Evolutionary conservation across 2,329 filamentous ascomycete genomes (phyloP).

Genomic region (Xylaria sp.): DNA sequence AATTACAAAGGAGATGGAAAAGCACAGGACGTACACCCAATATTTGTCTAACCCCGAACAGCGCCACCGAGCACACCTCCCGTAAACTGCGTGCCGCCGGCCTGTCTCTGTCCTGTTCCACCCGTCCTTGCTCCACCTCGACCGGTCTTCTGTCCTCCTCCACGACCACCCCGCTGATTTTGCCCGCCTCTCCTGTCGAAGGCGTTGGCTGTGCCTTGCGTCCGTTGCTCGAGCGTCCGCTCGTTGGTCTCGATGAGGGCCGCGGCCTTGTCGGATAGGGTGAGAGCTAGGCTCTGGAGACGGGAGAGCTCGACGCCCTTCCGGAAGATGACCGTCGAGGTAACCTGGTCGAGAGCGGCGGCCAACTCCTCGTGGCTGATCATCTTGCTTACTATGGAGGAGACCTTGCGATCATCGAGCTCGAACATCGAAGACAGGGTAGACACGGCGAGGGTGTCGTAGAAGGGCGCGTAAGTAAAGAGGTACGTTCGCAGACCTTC

Average conservation of each 20-base stretch:
- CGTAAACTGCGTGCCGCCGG: slow-evolving; percentile 82
- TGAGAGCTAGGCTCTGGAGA: slow-evolving; percentile 93
- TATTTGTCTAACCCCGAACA: slow-evolving; percentile 64
- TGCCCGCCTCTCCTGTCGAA: slow-evolving; percentile 92
- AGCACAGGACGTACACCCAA: slow-evolving; percentile 38
- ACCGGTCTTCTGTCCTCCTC: slow-evolving; percentile 65
- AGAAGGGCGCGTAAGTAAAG: slow-evolving; percentile 99
- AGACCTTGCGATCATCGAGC: slow-evolving; percentile 87
- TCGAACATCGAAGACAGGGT: slow-evolving; percentile 96
- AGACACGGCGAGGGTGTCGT: slow-evolving; percentile 90
- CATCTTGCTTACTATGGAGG: slow-evolving; percentile 98
- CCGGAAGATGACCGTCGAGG: slow-evolving; percentile 96
- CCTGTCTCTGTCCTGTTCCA: slow-evolving; percentile 73
- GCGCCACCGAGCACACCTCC: slow-evolving; percentile 80
- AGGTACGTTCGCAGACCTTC: slow-evolving; percentile 98
- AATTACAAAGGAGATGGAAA: slow-evolving; percentile 46
- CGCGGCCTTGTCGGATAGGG: slow-evolving; percentile 95
- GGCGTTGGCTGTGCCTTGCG: slow-evolving; percentile 92
- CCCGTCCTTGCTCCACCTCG: slow-evolving; percentile 58
- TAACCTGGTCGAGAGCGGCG: slow-evolving; percentile 97
- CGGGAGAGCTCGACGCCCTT: slow-evolving; percentile 98
- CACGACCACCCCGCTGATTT: slow-evolving; percentile 70
- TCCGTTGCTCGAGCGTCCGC: slow-evolving; percentile 95
- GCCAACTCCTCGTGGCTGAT: slow-evolving; percentile 98
- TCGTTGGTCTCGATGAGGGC: slow-evolving; percentile 97